phyloP scores from a whole-genome alignment of 1,284 basidiomycete species.

The Tylopilus sp. region DNA sequence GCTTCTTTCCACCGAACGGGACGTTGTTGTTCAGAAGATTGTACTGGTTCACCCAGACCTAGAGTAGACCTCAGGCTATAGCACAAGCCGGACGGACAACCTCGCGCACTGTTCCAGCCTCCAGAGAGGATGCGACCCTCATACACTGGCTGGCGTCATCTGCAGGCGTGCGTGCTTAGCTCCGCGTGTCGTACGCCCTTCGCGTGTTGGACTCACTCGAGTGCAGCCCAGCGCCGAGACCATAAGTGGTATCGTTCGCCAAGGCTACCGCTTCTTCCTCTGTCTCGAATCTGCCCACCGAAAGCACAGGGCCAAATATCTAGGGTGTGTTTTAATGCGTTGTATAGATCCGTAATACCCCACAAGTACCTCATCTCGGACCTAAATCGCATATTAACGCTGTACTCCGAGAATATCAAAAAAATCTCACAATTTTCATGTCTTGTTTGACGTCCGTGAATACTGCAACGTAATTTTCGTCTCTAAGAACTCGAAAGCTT shows the following conservation, averaged over 20 bases:
- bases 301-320: conserved; percentile 85
- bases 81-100: neutral
- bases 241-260: conserved; percentile 84
- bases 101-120: conserved; percentile 72
- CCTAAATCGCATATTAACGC: conserved; percentile 40
- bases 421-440: conserved; percentile 70
- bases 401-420: conserved; percentile 1
- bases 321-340: conserved; percentile 31
- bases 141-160: conserved; percentile 85
- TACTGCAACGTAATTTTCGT: conserved; percentile 41
- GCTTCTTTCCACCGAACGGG: conserved; percentile 93
- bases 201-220: conserved; percentile 54
- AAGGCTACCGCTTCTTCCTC: conserved; percentile 76
- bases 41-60: conserved; percentile 92
- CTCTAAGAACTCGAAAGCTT: conserved; percentile 1
- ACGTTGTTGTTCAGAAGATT: conserved; percentile 77
- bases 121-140: conserved; percentile 75
- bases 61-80: conserved; percentile 10
- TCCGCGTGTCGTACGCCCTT: neutral
- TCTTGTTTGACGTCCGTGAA: conserved; percentile 67
- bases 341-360: conserved; percentile 5
- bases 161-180: conserved; percentile 27
- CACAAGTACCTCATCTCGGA: conserved; percentile 61
- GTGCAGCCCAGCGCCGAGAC: conserved; percentile 85
- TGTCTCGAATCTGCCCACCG: conserved; percentile 72